These are phyloP conservation scores for Hirsutella minnesotensis DNA, from an alignment of 2,329 filamentous ascomycete species.

Conservation along the genomic window DNA sequence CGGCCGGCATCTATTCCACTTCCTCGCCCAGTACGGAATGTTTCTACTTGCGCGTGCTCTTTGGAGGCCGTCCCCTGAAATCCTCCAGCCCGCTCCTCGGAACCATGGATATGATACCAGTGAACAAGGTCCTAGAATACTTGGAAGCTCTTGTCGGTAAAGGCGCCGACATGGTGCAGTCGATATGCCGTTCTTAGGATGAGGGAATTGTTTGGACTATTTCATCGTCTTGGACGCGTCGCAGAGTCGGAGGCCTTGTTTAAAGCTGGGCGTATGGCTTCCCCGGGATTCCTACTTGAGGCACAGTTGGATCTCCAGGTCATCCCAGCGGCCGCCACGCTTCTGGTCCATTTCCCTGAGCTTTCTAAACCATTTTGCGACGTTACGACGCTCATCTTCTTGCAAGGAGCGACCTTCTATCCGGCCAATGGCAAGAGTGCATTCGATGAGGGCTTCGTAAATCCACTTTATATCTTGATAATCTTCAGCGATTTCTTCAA, in stretches of 20 bases:
- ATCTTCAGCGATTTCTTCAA: conserved; percentile 52
- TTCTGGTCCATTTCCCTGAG: conserved; percentile 62
- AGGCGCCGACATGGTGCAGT: conserved; percentile 29
- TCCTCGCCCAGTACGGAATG: conserved; percentile 6
- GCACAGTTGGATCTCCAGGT: conserved; percentile 41
- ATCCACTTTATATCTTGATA: conserved; percentile 64
- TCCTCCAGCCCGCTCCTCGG: conserved; percentile 62
- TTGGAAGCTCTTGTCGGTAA: conserved; percentile 58
- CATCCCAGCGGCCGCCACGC: conserved; percentile 62
- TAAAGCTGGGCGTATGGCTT: too few relatives aligned
- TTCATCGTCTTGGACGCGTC: too few relatives aligned
- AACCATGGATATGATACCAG: conserved; percentile 56
- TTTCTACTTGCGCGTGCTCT: conserved; percentile 56
- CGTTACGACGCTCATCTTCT: conserved; percentile 28
- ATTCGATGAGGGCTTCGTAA: conserved; percentile 74
- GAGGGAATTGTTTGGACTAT: too few relatives aligned
- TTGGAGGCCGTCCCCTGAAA: conserved; percentile 52
- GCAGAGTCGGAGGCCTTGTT: too few relatives aligned
- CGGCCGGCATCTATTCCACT: neutral
- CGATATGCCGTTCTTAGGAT: conserved; percentile 9
- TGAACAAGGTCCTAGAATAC: conserved; percentile 53
- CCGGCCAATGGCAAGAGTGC: conserved; percentile 47
- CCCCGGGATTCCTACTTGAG: conserved; percentile 2
- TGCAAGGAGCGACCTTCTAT: conserved; percentile 33
- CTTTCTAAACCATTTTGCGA: conserved; percentile 48